Conservation (phyloP, 164 flowering plant species). For the Umbellularia californica region DNA sequence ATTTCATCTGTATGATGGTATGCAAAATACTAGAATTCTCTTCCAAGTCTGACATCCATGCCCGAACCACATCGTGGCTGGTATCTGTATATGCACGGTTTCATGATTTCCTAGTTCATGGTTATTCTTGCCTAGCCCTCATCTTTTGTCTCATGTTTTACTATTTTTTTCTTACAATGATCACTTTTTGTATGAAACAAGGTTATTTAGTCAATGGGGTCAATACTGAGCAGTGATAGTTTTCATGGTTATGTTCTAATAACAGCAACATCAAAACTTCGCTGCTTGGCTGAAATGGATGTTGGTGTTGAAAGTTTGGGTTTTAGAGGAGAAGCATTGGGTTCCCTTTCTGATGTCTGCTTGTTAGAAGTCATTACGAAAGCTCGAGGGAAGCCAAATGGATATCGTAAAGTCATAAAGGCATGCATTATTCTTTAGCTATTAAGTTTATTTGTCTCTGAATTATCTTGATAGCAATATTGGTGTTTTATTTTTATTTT, state of each 20-base stretch:
- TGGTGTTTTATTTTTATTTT: neutral
- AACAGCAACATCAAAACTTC: slow-evolving; percentile 76
- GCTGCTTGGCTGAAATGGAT: slow-evolving; percentile 38
- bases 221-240: neutral
- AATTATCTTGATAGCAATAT: neutral
- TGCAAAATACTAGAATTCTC: neutral
- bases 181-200: neutral
- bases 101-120: neutral
- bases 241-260: slow-evolving; percentile 10
- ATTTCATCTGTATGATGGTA: neutral
- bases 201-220: neutral
- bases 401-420: slow-evolving; percentile 89
- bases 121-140: neutral
- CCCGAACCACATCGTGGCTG: neutral
- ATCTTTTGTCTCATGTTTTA: neutral
- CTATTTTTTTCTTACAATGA: neutral
- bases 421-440: slow-evolving; percentile 25
- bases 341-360: slow-evolving; percentile 86
- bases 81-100: too few relatives aligned
- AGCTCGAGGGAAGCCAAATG: slow-evolving; percentile 83
- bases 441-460: neutral
- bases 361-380: slow-evolving; percentile 72
- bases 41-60: neutral
- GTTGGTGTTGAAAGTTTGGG: slow-evolving; percentile 49
- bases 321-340: slow-evolving; percentile 77